A percentile compares a stretch with the other conserved stretches of the same genome.
Conservation (phyloP, 2,329 filamentous ascomycete species). For the Coniochaeta sp. region DNA sequence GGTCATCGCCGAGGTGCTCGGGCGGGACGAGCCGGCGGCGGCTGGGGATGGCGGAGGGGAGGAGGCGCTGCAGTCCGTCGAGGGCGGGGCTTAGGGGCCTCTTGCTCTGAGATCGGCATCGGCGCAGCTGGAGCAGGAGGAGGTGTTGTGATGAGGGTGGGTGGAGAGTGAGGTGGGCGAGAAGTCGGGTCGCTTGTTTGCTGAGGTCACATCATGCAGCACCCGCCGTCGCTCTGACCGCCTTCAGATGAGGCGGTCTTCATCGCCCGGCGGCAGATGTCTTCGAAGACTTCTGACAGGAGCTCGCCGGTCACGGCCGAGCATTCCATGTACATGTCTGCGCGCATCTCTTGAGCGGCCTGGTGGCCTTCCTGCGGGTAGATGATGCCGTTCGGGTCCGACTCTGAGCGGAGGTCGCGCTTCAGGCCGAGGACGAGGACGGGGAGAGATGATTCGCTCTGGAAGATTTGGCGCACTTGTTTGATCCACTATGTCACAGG, state of each 20-base stretch:
- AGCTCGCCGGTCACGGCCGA: conserved; percentile 55
- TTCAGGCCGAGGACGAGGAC: conserved; percentile 53
- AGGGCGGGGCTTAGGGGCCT: conserved; percentile 22
- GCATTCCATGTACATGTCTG: conserved; percentile 58
- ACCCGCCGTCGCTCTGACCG: conserved; percentile 49
- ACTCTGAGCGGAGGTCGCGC: conserved; percentile 50
- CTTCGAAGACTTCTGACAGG: conserved; percentile 49
- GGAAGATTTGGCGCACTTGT: conserved; percentile 42
- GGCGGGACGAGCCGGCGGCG: conserved; percentile 32
- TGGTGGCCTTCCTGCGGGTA: conserved; percentile 54
- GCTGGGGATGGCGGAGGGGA: conserved; percentile 18
- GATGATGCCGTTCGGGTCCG: conserved; percentile 52
- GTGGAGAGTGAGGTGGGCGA: too few relatives aligned
- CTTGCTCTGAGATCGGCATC: conserved; percentile 1
- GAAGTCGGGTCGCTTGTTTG: too few relatives aligned
- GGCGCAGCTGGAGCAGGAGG: neutral
- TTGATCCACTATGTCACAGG: conserved; percentile 40
- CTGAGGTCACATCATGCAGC: conserved; percentile 35
- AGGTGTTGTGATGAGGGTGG: neutral
- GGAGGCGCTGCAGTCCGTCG: conserved; percentile 21
- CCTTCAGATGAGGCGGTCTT: conserved; percentile 36
- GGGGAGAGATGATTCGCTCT: conserved; percentile 37
- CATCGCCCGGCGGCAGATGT: conserved; percentile 50
- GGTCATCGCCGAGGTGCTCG: conserved; percentile 51
- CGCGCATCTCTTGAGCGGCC: conserved; percentile 49